Percentiles rank a stretch among this genome's conserved stretches.
These are phyloP conservation scores for Eudorina sp. DNA, from an alignment of 139 green algal genomes.

Conservation along the genomic window DNA sequence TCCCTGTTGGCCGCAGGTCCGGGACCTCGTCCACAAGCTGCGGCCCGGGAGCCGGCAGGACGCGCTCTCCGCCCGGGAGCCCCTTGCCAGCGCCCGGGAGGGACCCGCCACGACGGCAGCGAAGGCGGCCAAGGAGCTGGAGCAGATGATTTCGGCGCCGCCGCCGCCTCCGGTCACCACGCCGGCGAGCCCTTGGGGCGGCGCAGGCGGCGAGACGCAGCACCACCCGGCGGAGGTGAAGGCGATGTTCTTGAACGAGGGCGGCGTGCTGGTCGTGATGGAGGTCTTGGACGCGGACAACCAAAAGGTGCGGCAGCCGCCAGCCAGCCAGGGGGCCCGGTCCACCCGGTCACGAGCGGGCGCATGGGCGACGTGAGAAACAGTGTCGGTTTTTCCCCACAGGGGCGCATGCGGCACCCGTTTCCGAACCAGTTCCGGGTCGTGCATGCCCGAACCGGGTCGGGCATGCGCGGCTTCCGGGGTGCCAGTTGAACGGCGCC, in stretches of 20 bases:
- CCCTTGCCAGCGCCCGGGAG: not conserved
- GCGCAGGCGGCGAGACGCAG: slow-evolving; percentile 16
- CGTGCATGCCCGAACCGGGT: too few species aligned
- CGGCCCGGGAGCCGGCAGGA: slow-evolving; percentile 55
- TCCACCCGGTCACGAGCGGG: too few species aligned
- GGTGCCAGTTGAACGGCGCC: too few species aligned
- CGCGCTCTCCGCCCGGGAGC: not conserved
- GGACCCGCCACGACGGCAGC: slow-evolving; percentile 25
- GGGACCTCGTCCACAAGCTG: slow-evolving; percentile 75
- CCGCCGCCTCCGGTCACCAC: not conserved
- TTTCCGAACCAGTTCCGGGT: too few species aligned
- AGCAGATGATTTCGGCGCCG: slow-evolving; percentile 38
- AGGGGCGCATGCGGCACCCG: too few species aligned
- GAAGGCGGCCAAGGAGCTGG: slow-evolving; percentile 5
- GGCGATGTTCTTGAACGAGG: slow-evolving; percentile 72
- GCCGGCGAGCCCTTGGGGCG: not conserved
- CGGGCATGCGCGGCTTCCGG: too few species aligned
- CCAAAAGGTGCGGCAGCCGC: slow-evolving; percentile 46
- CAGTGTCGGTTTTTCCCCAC: too few species aligned
- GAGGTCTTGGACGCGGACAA: slow-evolving; percentile 83
- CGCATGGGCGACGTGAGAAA: too few species aligned
- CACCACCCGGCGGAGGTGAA: slow-evolving; percentile 52
- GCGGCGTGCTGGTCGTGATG: slow-evolving; percentile 75
- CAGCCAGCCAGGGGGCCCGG: too few species aligned
- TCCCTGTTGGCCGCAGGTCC: slow-evolving; percentile 54